Evolutionary conservation across 2,329 filamentous ascomycete species (phyloP).

Genomic region (Monilinia fructicola): DNA sequence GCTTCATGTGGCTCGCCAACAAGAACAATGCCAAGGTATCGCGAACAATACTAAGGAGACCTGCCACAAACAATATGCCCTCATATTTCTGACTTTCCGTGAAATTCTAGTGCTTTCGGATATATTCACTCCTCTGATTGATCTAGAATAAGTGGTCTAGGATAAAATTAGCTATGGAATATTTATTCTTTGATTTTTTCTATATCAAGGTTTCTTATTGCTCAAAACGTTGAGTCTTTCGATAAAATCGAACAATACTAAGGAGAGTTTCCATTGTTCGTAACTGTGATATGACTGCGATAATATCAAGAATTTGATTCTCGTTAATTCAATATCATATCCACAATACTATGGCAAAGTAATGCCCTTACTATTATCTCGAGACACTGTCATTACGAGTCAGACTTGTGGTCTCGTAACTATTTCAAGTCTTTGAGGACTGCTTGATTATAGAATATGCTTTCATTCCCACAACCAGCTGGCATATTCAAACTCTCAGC

Average conservation of each 20-base stretch:
- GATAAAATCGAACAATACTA: slow-evolving; percentile 19
- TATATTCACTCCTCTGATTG: not conserved
- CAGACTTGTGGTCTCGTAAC: slow-evolving; percentile 3
- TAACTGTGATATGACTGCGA: not conserved
- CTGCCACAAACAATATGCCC: slow-evolving; percentile 9
- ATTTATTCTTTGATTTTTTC: not conserved
- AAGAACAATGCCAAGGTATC: slow-evolving; percentile 21
- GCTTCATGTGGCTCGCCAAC: slow-evolving; percentile 18
- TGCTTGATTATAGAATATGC: not conserved
- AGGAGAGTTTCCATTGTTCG: slow-evolving; percentile 17
- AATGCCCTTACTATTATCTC: slow-evolving; percentile 16
- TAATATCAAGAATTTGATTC: slow-evolving; percentile 1
- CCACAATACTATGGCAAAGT: slow-evolving; percentile 11
- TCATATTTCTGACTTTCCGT: slow-evolving; percentile 1
- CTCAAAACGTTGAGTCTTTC: not conserved
- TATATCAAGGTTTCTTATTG: not conserved
- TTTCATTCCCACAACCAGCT: not conserved
- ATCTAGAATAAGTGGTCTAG: slow-evolving; percentile 1
- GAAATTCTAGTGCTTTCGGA: slow-evolving; percentile 4
- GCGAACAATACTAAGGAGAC: slow-evolving; percentile 21
- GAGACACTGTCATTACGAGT: slow-evolving; percentile 7
- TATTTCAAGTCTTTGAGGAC: not conserved
- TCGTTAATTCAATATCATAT: slow-evolving; percentile 4
- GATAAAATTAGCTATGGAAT: not conserved
- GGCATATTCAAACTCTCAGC: not conserved